Evolutionary conservation across 495 filamentous ascomycete species (phyloP), one percentile per base, ranked within the genome.

Genomic region (Penicillium alfredii): DNA sequence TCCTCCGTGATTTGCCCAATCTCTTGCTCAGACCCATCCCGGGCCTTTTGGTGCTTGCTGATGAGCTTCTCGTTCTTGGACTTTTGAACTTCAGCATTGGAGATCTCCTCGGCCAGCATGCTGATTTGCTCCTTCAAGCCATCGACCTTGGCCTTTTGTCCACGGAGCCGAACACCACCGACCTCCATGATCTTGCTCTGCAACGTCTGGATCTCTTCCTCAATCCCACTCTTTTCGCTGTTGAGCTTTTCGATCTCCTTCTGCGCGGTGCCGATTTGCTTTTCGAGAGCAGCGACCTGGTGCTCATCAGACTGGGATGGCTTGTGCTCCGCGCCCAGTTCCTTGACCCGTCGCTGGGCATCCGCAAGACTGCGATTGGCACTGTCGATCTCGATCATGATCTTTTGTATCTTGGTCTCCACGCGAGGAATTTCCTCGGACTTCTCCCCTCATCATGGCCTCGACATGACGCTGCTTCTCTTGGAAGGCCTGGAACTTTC

Each of bases 161-260:
- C 76, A 29, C 92, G 80, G 7, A 98, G 78, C 55, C 84, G 82
- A 28, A 96, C 88, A 64, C 92, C 92, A 42, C 92, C 92, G 36
- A 93, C 80, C 61, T 95, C 83, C 90, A 97, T 96, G 50, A 98
- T 97, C 69, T 92, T 93, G 68, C 86, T 82, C 58, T 97, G 89
- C 12, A 98, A 71, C 2, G 66, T 69, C 61, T 92, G 86, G 47
- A 98, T 95, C 58, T 95, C 92, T 24, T 82, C 78, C 49, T 98
- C 93, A 13, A 95, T 80, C 17, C 79, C 86, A 10, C 81, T 70
- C 24, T 84, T 94, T 57, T 96, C 86, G 13, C 72, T 64, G 35
- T 82, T 82, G 7, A 97, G 72, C 44, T 83, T 85, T 22, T 82
- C 77, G 13, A 94, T 75, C 47, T 97, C 86, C 30, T 79, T 72